Conservation (phyloP, 2,329 filamentous ascomycete genomes). For the Hymenoscyphus albidus region DNA sequence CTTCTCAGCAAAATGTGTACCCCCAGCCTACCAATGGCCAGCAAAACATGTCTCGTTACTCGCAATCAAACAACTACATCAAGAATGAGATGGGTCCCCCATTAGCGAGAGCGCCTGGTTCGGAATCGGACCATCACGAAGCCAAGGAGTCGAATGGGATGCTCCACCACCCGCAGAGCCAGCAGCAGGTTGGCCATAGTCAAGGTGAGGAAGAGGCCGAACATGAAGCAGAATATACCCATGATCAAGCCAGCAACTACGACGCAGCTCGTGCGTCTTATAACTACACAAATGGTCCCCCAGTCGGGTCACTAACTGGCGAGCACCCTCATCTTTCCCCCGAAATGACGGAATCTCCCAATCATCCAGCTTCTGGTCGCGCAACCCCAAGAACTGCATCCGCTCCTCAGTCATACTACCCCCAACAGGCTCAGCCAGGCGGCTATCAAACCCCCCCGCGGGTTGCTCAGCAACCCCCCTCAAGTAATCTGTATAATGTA, state of each 20-base stretch:
- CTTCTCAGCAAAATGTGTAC: slow-evolving; percentile 66
- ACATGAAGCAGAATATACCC: slow-evolving; percentile 82
- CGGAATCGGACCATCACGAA: slow-evolving; percentile 57
- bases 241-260: slow-evolving; percentile 70
- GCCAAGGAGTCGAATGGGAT: slow-evolving; percentile 64
- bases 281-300: slow-evolving; percentile 66
- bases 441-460: slow-evolving; percentile 77
- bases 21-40: slow-evolving; percentile 56
- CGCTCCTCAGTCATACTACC: slow-evolving; percentile 69
- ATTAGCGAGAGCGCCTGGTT: slow-evolving; percentile 55
- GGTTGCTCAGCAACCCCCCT: slow-evolving; percentile 52
- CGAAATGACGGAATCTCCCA: slow-evolving; percentile 78
- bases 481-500: slow-evolving; percentile 83
- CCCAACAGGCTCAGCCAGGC: slow-evolving; percentile 52
- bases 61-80: slow-evolving; percentile 57
- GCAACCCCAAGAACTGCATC: slow-evolving; percentile 80
- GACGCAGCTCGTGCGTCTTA: slow-evolving; percentile 70
- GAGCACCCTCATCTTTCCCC: slow-evolving; percentile 75
- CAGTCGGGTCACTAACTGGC: slow-evolving; percentile 61
- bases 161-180: slow-evolving; percentile 54
- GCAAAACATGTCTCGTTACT: slow-evolving; percentile 67
- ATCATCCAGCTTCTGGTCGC: slow-evolving; percentile 76
- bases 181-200: slow-evolving; percentile 51
- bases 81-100: slow-evolving; percentile 90
- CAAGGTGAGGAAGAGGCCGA: slow-evolving; percentile 64